Base-by-base conservation (phyloP, 257 asterid genomes). In the Marsdenia floribunda region DNA sequence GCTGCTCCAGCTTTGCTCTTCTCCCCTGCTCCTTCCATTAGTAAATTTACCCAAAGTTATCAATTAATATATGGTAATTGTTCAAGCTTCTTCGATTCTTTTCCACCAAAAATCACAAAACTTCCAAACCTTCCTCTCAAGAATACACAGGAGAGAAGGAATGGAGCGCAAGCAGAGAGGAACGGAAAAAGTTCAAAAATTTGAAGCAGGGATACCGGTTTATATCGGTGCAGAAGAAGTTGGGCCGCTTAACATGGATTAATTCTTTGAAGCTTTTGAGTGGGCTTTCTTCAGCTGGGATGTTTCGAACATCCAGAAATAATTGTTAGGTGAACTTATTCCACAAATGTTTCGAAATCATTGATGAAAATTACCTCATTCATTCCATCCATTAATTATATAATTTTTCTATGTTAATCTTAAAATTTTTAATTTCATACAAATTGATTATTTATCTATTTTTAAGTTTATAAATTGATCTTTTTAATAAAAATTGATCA, bases 21-120 rank as follows among this genome's bases (percentile, higher is more conserved):
- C 47, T 79, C 71, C 22, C 24, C 72, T 16, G 44, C 64, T 52
- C 71, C 82, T 54, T 50, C 78, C 85, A 80, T 80, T 40, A 29
- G 64, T 49, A 65, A 65, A 21, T 66, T 38, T 19, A 29, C 3
- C 5, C 19, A 61, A 61, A 6, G 33, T 33, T 61, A 29, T 61
- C 68, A 33, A 61, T 29, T 61, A 16, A 60, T 3, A 26, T 24
- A 26, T 26, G 40, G 44, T 61, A 61, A 61, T 13, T 12, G 8
- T 59, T 14, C 11, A 29, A 55, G n/a, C 10, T 29, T 29, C 44
- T 33, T 33, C 44, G 6, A 9, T 4, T 61, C n/a, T 15, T 61
- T 14, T 15, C n/a, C 42, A 5, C n/a, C n/a, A 29, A 14, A 58
- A 61, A 12, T 5, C 68, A 21, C 61, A 55, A 52, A 52, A 49